phyloP scores from a whole-genome alignment of 345 rosid species.

The Conringia planisiliqua region DNA sequence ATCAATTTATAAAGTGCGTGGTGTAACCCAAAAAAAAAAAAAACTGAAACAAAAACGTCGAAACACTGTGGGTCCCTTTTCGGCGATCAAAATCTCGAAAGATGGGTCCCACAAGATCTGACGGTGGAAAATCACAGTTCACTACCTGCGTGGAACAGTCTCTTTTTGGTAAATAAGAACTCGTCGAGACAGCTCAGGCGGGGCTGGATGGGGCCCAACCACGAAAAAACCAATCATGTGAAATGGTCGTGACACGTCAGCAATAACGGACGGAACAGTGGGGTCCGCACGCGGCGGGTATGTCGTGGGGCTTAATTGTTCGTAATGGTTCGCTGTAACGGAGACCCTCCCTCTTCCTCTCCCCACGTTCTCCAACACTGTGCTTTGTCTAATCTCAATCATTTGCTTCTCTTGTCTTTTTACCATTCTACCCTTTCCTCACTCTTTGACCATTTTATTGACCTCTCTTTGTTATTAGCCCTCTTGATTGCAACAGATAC shows the following conservation, averaged over 20 bases:
- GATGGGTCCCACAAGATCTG: constrained; percentile 26
- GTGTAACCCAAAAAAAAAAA: neutral
- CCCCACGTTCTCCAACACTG: constrained; percentile 56
- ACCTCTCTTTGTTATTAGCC: neutral
- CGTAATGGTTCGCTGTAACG: constrained; percentile 31
- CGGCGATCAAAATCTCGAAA: neutral
- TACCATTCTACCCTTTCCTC: constrained; percentile 35
- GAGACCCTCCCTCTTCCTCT: constrained; percentile 12
- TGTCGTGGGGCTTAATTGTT: constrained; percentile 23
- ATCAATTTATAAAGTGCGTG: too few relatives aligned
- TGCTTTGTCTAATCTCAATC: constrained; percentile 41
- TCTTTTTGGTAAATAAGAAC: neutral
- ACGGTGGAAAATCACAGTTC: constrained; percentile 36
- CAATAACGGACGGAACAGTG: constrained; percentile 22
- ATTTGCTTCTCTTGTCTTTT: constrained; percentile 25
- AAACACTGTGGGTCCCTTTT: neutral
- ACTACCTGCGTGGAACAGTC: constrained; percentile 20
- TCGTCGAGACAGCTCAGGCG: constrained; percentile 54
- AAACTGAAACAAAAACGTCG: neutral
- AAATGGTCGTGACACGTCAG: constrained; percentile 47
- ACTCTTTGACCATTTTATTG: neutral
- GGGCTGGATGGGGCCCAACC: constrained; percentile 40
- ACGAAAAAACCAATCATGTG: constrained; percentile 64
- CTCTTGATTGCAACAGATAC: constrained; percentile 3
- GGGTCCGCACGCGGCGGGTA: constrained; percentile 26